These are phyloP conservation scores for Magnolia sinica DNA, from an alignment of 164 flowering plant species.

Conservation along the genomic window DNA sequence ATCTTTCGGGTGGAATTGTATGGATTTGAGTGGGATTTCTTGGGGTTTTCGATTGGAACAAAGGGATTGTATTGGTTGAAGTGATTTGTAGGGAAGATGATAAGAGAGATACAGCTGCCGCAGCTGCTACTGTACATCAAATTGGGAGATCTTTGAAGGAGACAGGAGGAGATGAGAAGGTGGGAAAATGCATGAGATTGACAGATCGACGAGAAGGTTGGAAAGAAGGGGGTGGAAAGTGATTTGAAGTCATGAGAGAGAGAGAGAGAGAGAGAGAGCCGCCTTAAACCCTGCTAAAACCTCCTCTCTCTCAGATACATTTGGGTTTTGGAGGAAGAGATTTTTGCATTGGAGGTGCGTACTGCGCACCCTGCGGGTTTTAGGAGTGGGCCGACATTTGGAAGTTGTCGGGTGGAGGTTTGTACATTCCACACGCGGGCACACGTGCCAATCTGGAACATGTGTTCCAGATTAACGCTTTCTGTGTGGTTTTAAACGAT, in stretches of 20 bases:
- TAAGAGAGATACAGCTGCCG: background rate
- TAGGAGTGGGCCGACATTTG: background rate
- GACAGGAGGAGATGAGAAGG: background rate
- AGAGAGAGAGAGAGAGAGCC: background rate
- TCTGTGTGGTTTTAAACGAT: too few relatives aligned
- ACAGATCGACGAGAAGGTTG: background rate
- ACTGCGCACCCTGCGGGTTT: background rate
- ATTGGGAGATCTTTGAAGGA: background rate
- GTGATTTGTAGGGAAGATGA: conserved; percentile 7
- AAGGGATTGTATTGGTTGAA: background rate
- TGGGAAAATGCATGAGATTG: background rate
- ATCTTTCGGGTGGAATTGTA: conserved; percentile 14
- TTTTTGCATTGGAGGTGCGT: background rate
- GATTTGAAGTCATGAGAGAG: background rate
- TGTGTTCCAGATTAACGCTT: too few relatives aligned
- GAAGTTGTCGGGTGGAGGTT: too few relatives aligned
- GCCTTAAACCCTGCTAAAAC: conserved; percentile 11
- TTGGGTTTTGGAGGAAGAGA: background rate
- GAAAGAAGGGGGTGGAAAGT: background rate
- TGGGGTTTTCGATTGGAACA: background rate
- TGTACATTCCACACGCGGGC: too few relatives aligned
- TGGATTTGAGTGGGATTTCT: background rate
- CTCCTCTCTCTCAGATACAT: background rate
- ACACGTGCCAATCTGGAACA: too few relatives aligned
- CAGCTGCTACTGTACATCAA: conserved; percentile 12